Evolutionary conservation across 2,329 filamentous ascomycete genomes (phyloP).

Genomic region (Drechslera avenae): DNA sequence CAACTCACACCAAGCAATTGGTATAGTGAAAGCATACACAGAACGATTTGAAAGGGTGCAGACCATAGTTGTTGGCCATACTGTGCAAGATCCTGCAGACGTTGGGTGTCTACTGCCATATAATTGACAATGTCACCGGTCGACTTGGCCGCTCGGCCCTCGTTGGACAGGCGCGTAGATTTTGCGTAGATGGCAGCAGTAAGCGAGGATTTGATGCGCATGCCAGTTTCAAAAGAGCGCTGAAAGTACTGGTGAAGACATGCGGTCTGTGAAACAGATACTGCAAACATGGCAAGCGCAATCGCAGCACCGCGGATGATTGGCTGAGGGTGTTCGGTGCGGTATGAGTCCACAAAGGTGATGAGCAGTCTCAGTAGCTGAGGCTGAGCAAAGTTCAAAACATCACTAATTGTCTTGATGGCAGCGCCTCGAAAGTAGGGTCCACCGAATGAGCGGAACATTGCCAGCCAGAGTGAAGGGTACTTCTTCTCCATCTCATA

Average conservation of each 20-base stretch:
- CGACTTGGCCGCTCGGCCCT: slow-evolving; percentile 84
- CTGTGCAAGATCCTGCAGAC: slow-evolving; percentile 91
- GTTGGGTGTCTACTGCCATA: slow-evolving; percentile 98
- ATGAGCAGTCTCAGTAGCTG: slow-evolving; percentile 87
- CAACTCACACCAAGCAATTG: slow-evolving; percentile 94
- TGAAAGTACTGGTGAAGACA: slow-evolving; percentile 99
- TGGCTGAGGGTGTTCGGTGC: slow-evolving; percentile 68
- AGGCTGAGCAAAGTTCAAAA: slow-evolving; percentile 86
- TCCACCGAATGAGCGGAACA: slow-evolving; percentile 82
- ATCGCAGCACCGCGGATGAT: slow-evolving; percentile 84
- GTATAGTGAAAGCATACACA: slow-evolving; percentile 96
- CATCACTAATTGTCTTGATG: slow-evolving; percentile 89
- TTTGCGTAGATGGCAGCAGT: slow-evolving; percentile 93
- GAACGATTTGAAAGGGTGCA: slow-evolving; percentile 91
- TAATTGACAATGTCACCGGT: slow-evolving; percentile 99
- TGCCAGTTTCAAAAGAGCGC: slow-evolving; percentile 89
- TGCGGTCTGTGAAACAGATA: slow-evolving; percentile 83
- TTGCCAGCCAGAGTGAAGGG: slow-evolving; percentile 84
- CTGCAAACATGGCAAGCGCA: slow-evolving; percentile 87
- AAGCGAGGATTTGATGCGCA: slow-evolving; percentile 92
- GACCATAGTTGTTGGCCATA: slow-evolving; percentile 97
- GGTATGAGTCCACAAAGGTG: slow-evolving; percentile 79
- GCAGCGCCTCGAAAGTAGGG: slow-evolving; percentile 81
- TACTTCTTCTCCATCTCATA: slow-evolving; percentile 71
- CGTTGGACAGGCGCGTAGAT: slow-evolving; percentile 86